Percentiles rank a stretch among this genome's conserved stretches.
Evolutionary conservation across 2,329 filamentous ascomycete species (phyloP).

Genomic region (Arthrobotrys entomopaga): DNA sequence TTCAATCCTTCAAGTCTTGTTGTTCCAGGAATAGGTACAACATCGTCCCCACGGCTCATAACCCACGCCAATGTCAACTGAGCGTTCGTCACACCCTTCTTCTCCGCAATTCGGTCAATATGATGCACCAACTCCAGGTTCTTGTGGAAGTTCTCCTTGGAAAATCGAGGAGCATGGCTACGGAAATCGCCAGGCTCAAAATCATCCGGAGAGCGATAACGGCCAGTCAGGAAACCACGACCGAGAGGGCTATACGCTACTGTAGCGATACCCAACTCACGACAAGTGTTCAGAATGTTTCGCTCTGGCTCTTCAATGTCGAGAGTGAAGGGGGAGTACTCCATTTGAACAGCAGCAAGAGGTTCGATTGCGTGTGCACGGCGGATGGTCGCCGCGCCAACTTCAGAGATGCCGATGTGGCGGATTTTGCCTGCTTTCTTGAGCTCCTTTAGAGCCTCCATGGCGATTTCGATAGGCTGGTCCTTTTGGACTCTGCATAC

Average conservation of each 20-base stretch:
- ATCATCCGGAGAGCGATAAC: constrained; percentile 55
- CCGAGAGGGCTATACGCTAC: constrained; percentile 68
- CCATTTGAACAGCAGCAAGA: constrained; percentile 68
- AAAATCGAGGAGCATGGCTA: constrained; percentile 65
- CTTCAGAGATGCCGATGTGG: constrained; percentile 69
- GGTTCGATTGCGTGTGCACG: constrained; percentile 67
- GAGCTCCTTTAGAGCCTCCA: constrained; percentile 66
- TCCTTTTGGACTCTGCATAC: constrained; percentile 61
- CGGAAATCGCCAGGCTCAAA: constrained; percentile 65
- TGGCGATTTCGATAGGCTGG: constrained; percentile 66
- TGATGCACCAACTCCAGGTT: constrained; percentile 68
- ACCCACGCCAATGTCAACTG: constrained; percentile 74
- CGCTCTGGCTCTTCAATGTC: constrained; percentile 69
- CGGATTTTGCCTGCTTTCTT: constrained; percentile 64
- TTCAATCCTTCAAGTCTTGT: constrained; percentile 66
- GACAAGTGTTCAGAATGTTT: constrained; percentile 67
- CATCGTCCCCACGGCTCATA: constrained; percentile 69
- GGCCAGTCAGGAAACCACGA: constrained; percentile 49
- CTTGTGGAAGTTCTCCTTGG: constrained; percentile 67
- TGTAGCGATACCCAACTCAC: constrained; percentile 70
- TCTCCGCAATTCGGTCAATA: constrained; percentile 66
- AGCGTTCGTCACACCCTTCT: constrained; percentile 68
- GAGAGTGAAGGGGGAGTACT: constrained; percentile 68
- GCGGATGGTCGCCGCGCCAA: constrained; percentile 66
- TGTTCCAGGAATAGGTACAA: constrained; percentile 70